phyloP scores from a whole-genome alignment of 371 early-diverging fungal species.

The Rhizomucor miehei region DNA sequence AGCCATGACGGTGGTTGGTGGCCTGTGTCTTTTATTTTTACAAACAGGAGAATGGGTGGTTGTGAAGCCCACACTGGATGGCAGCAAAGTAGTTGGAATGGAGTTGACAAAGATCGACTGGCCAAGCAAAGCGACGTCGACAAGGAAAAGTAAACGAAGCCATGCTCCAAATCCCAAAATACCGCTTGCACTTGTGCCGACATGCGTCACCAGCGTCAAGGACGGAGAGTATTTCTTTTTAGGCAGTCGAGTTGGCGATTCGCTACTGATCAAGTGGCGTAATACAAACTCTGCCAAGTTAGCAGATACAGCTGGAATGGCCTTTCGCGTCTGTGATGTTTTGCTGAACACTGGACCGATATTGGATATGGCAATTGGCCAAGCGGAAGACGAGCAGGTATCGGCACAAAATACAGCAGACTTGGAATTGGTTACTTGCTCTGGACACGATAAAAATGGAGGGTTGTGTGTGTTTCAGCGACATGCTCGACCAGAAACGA shows the following conservation, averaged over 20 bases:
- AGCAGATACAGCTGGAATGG: slow-evolving; percentile 30
- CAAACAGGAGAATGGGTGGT: slow-evolving; percentile 70
- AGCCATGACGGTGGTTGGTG: slow-evolving; percentile 49
- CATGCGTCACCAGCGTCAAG: slow-evolving; percentile 59
- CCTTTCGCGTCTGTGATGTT: slow-evolving; percentile 74
- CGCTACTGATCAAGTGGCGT: slow-evolving; percentile 71
- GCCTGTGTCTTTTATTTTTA: slow-evolving; percentile 54
- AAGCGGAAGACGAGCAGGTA: slow-evolving; percentile 38
- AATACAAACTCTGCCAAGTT: slow-evolving; percentile 6
- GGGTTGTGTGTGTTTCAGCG: slow-evolving; percentile 79
- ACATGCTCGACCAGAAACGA: slow-evolving; percentile 72
- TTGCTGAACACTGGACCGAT: slow-evolving; percentile 81
- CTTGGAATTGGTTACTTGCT: slow-evolving; percentile 80
- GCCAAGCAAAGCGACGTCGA: slow-evolving; percentile 5
- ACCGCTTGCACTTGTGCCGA: slow-evolving; percentile 39
- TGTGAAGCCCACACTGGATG: slow-evolving; percentile 68
- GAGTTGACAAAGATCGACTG: slow-evolving; percentile 28
- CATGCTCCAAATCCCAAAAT: not conserved
- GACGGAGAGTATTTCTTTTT: slow-evolving; percentile 71
- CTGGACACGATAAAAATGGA: slow-evolving; percentile 77
- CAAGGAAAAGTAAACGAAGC: too few species aligned
- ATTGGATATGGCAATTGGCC: slow-evolving; percentile 73
- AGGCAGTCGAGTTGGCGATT: slow-evolving; percentile 79
- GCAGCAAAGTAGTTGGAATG: slow-evolving; percentile 53
- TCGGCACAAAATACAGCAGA: slow-evolving; percentile 31